A percentile compares a stretch with the other conserved stretches of the same genome.
Evolutionary conservation across 176 grass and related monocot genomes (phyloP).

Genomic region (Zizania latifolia): DNA sequence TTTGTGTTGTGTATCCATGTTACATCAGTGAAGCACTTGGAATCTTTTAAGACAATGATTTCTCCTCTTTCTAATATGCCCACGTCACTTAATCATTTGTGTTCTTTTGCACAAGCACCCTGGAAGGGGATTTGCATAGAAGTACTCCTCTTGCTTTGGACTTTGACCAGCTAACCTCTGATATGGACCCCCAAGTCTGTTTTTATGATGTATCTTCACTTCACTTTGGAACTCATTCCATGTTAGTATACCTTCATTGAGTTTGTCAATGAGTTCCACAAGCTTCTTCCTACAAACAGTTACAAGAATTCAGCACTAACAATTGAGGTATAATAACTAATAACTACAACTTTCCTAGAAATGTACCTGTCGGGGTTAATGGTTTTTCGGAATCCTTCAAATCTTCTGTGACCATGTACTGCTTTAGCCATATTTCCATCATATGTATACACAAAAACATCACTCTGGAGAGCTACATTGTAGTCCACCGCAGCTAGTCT

Average conservation of each 20-base stretch:
- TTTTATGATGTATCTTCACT: conserved; percentile 62
- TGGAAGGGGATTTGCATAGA: conserved; percentile 96
- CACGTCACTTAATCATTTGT: conserved; percentile 27
- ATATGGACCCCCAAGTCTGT: conserved; percentile 73
- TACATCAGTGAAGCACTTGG: conserved; percentile 1
- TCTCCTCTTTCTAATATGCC: conserved; percentile 20
- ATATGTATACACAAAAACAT: conserved; percentile 95
- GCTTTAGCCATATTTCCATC: conserved; percentile 98
- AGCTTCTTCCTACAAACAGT: conserved; percentile 53
- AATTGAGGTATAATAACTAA: conserved; percentile 22
- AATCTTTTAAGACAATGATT: conserved; percentile 28
- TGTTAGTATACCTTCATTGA: conserved; percentile 54
- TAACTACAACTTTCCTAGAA: not conserved
- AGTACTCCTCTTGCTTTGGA: conserved; percentile 76
- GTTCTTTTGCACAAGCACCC: conserved; percentile 79
- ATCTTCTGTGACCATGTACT: conserved; percentile 85
- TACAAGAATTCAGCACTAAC: conserved; percentile 16
- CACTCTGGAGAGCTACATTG: conserved; percentile 69
- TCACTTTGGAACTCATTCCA: conserved; percentile 57
- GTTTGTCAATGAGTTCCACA: conserved; percentile 71
- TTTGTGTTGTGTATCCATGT: conserved; percentile 2
- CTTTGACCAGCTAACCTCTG: conserved; percentile 54
- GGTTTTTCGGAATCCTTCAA: conserved; percentile 82
- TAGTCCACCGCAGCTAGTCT: conserved; percentile 90
- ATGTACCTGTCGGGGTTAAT: conserved; percentile 80